phyloP scores from a whole-genome alignment of 140 eudicot genomes.

The Cichorium intybus region DNA sequence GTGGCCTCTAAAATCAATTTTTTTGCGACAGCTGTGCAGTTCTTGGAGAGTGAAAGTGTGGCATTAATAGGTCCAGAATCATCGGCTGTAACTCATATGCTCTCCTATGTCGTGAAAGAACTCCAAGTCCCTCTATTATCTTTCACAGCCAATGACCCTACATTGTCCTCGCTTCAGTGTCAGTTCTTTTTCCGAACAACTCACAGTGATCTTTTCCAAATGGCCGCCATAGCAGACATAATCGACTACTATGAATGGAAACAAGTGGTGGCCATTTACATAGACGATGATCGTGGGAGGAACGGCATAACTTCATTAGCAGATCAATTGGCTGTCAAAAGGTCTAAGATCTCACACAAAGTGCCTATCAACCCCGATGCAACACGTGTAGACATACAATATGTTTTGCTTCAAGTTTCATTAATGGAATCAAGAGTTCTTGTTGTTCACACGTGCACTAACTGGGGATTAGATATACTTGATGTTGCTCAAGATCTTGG shows the following conservation, averaged over 20 bases:
- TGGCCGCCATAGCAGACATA: slow-evolving; percentile 81
- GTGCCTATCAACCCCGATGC: slow-evolving; percentile 46
- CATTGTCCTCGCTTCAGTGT: slow-evolving; percentile 66
- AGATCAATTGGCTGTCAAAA: slow-evolving; percentile 52
- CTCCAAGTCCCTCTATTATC: slow-evolving; percentile 74
- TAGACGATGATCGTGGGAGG: slow-evolving; percentile 82
- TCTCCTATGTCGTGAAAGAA: slow-evolving; percentile 61
- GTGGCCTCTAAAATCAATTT: slow-evolving; percentile 8
- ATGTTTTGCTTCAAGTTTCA: slow-evolving; percentile 51
- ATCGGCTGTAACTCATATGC: slow-evolving; percentile 62
- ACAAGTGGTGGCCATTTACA: slow-evolving; percentile 61
- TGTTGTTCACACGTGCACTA: slow-evolving; percentile 56
- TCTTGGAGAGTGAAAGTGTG: slow-evolving; percentile 61
- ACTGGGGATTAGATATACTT: slow-evolving; percentile 52
- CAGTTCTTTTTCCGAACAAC: slow-evolving; percentile 69
- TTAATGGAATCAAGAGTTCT: slow-evolving; percentile 57
- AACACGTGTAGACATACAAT: slow-evolving; percentile 39
- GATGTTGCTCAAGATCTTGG: slow-evolving; percentile 50
- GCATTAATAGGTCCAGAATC: slow-evolving; percentile 87
- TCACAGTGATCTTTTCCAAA: slow-evolving; percentile 67
- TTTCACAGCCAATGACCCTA: slow-evolving; percentile 77
- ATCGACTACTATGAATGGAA: slow-evolving; percentile 59
- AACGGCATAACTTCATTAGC: slow-evolving; percentile 62
- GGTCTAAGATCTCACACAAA: slow-evolving; percentile 61
- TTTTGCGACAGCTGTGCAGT: slow-evolving; percentile 50